These are phyloP conservation scores for Medakamo hakoo DNA, from an alignment of 139 green algal species.

Conservation along the genomic window DNA sequence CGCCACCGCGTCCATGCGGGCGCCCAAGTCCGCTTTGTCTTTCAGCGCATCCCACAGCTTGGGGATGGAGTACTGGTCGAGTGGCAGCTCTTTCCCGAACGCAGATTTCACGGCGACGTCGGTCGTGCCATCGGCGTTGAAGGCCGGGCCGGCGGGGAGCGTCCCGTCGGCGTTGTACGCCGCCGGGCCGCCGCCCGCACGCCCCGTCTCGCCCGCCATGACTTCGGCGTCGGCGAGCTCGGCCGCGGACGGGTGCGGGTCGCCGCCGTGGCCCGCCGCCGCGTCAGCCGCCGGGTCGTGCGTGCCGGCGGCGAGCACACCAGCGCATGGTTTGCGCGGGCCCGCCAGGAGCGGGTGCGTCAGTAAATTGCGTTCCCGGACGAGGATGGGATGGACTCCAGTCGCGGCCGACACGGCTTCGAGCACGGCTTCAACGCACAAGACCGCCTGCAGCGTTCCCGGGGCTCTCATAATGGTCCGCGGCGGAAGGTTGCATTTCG, in stretches of 20 bases:
- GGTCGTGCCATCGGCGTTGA: no score
- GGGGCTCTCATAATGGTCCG: background rate
- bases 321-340: background rate
- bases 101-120: background rate
- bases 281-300: no score
- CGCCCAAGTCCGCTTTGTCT: background rate
- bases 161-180: no score
- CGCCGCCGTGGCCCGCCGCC: background rate
- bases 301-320: background rate
- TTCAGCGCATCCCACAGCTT: background rate
- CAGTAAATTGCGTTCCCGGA: background rate
- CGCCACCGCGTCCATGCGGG: background rate
- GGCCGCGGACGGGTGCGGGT: no score
- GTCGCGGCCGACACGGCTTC: background rate
- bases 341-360: background rate
- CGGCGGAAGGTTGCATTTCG: background rate
- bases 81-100: background rate
- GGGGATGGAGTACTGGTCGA: background rate
- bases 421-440: background rate
- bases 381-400: background rate
- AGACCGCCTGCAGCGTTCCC: background rate
- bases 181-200: no score
- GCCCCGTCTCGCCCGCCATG: no score
- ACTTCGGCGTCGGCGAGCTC: no score
- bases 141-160: no score